phyloP scores from a whole-genome alignment of 495 filamentous ascomycete species.

The Penicillium taxi region DNA sequence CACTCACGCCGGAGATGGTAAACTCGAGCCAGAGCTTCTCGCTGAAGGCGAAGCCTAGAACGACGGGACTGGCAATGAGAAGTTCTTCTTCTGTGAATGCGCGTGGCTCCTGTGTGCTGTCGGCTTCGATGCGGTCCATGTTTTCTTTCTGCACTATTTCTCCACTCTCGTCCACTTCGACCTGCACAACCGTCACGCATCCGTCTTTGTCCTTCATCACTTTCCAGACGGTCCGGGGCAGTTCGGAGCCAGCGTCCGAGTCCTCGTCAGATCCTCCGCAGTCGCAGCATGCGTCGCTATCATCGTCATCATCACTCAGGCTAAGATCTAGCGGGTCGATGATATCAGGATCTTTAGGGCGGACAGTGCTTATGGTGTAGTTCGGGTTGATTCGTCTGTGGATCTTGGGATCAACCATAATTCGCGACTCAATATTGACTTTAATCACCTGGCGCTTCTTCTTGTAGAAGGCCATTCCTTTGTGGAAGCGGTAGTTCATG shows the following conservation, averaged over 20 bases:
- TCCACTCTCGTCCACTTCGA: conserved; percentile 53
- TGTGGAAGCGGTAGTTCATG: conserved; percentile 79
- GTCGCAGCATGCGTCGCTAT: conserved; percentile 33
- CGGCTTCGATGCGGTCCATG: conserved; percentile 45
- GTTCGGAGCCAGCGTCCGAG: conserved; percentile 37
- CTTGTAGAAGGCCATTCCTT: conserved; percentile 75
- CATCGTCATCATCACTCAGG: conserved; percentile 36
- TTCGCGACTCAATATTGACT: conserved; percentile 81
- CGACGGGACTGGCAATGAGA: conserved; percentile 80
- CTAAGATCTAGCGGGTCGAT: conserved; percentile 47
- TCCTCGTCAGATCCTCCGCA: conserved; percentile 48
- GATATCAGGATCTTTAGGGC: conserved; percentile 66
- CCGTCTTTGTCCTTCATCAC: conserved; percentile 58
- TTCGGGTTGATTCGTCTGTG: conserved; percentile 86
- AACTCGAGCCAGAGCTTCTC: conserved; percentile 94
- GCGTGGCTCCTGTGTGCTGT: conserved; percentile 26
- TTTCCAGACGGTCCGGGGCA: conserved; percentile 55
- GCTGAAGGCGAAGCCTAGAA: conserved; percentile 85
- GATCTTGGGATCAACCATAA: conserved; percentile 86
- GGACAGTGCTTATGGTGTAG: conserved; percentile 72
- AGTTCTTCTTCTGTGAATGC: conserved; percentile 81
- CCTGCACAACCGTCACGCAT: conserved; percentile 48
- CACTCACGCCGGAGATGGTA: conserved; percentile 70
- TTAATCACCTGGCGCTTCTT: conserved; percentile 67
- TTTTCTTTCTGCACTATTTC: conserved; percentile 59